phyloP scores from a whole-genome alignment of 805 yeast species.

The Candida maltosa region DNA sequence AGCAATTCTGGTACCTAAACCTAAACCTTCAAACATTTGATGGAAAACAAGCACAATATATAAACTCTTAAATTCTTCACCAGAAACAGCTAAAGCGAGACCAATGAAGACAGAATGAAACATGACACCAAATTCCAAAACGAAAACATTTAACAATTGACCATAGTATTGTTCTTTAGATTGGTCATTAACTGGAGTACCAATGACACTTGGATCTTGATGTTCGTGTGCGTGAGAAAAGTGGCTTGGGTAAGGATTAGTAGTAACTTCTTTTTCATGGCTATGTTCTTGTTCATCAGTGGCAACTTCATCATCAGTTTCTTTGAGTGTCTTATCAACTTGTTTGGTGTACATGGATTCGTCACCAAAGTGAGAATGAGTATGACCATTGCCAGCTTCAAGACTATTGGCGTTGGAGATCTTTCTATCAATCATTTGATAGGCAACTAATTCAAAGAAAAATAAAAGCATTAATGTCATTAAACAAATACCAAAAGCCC shows the following conservation, averaged over 20 bases:
- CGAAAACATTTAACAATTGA: constrained; percentile 45
- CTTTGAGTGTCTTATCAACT: constrained; percentile 16
- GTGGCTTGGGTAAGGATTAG: constrained; percentile 34
- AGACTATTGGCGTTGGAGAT: constrained; percentile 14
- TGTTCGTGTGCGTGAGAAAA: constrained; percentile 42
- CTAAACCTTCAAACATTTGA: constrained; percentile 84
- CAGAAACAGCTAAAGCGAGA: constrained; percentile 71
- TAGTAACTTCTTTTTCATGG: constrained; percentile 1
- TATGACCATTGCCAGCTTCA: constrained; percentile 27
- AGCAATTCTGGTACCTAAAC: constrained; percentile 69
- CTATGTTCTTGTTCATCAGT: background rate
- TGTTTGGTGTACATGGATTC: constrained; percentile 26
- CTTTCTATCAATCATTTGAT: constrained; percentile 41
- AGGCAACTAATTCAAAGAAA: constrained; percentile 49
- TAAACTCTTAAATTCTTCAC: constrained; percentile 68
- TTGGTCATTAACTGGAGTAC: constrained; percentile 30
- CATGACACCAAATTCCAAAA: constrained; percentile 74
- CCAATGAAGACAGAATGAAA: constrained; percentile 86
- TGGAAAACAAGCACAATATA: constrained; percentile 72
- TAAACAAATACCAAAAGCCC: constrained; percentile 52
- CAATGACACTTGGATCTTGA: constrained; percentile 42
- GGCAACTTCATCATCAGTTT: constrained; percentile 9
- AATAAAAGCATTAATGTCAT: constrained; percentile 52
- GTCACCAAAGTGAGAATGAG: constrained; percentile 58
- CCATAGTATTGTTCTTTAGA: constrained; percentile 50